Percentiles rank a stretch among this genome's conserved stretches.
phyloP scores from a whole-genome alignment of 2,329 filamentous ascomycete genomes.

The Colletotrichum liriopes region DNA sequence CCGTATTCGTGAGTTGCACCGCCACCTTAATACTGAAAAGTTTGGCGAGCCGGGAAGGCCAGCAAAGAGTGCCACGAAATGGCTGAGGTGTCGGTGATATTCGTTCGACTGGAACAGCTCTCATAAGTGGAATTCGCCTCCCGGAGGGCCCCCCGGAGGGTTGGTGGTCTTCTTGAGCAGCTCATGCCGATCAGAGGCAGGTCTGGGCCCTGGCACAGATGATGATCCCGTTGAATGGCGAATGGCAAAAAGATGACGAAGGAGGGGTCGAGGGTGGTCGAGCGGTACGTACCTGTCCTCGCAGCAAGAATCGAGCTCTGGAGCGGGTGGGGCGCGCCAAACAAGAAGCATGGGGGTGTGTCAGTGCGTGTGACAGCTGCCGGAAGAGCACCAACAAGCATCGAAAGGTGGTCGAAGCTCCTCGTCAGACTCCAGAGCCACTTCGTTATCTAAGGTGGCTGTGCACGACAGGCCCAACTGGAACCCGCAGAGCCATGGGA shows the following conservation, averaged over 20 bases:
- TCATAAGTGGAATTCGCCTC: slow-evolving; percentile 8
- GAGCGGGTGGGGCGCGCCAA: slow-evolving; percentile 25
- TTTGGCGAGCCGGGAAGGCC: neutral
- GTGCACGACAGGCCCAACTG: slow-evolving; percentile 17
- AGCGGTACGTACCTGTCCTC: slow-evolving; percentile 15
- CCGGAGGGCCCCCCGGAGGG: neutral
- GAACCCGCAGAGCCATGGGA: slow-evolving; percentile 3
- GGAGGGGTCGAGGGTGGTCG: neutral
- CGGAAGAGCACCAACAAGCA: neutral
- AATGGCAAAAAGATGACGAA: slow-evolving; percentile 31
- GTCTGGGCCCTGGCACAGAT: slow-evolving; percentile 18
- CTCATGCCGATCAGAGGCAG: slow-evolving; percentile 18
- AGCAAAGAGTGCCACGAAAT: neutral
- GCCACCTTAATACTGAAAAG: neutral
- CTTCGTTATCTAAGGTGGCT: slow-evolving; percentile 4
- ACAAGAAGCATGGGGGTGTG: slow-evolving; percentile 30
- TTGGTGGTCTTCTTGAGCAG: neutral
- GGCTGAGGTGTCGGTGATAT: neutral
- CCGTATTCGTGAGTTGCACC: neutral
- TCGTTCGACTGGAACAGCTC: neutral
- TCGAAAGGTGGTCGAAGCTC: slow-evolving; percentile 13
- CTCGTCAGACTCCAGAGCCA: neutral
- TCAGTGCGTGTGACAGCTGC: slow-evolving; percentile 36
- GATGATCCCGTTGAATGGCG: slow-evolving; percentile 11
- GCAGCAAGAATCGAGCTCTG: slow-evolving; percentile 19